phyloP scores from a whole-genome alignment of 768 basidiomycete genomes.

The Flagelloscypha sp. region DNA sequence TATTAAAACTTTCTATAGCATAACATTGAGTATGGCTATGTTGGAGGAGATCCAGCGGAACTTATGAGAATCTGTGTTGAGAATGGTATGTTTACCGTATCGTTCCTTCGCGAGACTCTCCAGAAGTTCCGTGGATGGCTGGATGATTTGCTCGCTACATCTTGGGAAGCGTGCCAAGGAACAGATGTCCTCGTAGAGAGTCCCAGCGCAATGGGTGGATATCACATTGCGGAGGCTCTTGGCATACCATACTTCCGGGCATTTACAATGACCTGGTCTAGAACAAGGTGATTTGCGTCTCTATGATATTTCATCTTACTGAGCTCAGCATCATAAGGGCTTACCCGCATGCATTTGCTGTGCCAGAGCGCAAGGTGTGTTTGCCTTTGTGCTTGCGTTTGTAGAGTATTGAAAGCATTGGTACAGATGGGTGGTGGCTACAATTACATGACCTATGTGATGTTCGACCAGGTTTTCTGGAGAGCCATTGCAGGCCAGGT shows the following conservation, averaged over 20 bases:
- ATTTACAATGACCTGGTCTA: conserved; percentile 97
- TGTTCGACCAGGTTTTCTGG: conserved; percentile 99
- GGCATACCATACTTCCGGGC: conserved; percentile 90
- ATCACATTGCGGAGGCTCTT: conserved; percentile 93
- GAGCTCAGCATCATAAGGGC: conserved; percentile 33
- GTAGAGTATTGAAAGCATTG: conserved; percentile 10
- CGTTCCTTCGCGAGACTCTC: conserved; percentile 87
- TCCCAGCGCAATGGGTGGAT: conserved; percentile 95
- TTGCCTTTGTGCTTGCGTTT: conserved; percentile 3
- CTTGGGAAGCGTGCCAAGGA: conserved; percentile 94
- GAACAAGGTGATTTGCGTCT: conserved; percentile 54
- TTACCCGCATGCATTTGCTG: conserved; percentile 97
- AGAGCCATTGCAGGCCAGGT: conserved; percentile 88
- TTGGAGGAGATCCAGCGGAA: conserved; percentile 96
- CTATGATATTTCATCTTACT: conserved; percentile 4
- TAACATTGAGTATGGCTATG: conserved; percentile 91
- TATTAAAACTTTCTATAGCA: conserved; percentile 40
- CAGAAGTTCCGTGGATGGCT: conserved; percentile 96
- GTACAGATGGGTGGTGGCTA: conserved; percentile 88
- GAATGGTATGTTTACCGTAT: conserved; percentile 94
- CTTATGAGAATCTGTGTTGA: conserved; percentile 97
- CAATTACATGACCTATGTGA: conserved; percentile 98
- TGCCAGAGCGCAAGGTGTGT: conserved; percentile 84
- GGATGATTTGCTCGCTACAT: conserved; percentile 89
- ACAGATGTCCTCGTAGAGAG: conserved; percentile 92